These are phyloP conservation scores for Triangularia setosa DNA, from an alignment of 2,329 filamentous ascomycete species.

Conservation along the genomic window DNA sequence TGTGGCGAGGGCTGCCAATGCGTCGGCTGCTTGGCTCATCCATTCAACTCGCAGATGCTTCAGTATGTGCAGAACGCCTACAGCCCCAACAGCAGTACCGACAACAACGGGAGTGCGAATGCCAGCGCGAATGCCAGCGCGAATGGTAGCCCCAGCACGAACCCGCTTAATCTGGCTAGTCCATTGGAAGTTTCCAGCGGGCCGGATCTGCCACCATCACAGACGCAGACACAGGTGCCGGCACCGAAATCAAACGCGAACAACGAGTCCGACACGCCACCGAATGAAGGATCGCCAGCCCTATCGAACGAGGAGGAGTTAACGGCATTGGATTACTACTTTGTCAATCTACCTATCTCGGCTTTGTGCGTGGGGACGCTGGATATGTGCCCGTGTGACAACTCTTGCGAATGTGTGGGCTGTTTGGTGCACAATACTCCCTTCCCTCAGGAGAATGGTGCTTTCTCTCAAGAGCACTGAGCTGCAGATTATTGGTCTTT, in stretches of 20 bases:
- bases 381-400: conserved; percentile 53
- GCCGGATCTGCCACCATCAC: conserved; percentile 10
- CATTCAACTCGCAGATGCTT: conserved; percentile 56
- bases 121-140: conserved; percentile 18
- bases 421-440: conserved; percentile 46
- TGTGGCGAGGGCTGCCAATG: conserved; percentile 66
- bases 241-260: not conserved
- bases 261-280: conserved; percentile 33
- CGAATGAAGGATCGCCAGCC: conserved; percentile 40
- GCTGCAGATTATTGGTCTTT: not conserved
- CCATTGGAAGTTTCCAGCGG: not conserved
- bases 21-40: conserved; percentile 63
- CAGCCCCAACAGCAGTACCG: not conserved
- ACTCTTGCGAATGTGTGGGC: conserved; percentile 56
- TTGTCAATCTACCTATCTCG: conserved; percentile 51
- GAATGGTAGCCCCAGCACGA: conserved; percentile 14
- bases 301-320: conserved; percentile 49
- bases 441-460: not conserved
- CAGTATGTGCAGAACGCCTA: conserved; percentile 37
- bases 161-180: not conserved
- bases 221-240: conserved; percentile 18
- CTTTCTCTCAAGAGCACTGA: not conserved
- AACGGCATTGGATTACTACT: conserved; percentile 54
- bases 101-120: conserved; percentile 14
- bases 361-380: conserved; percentile 47